Percentiles rank a stretch among this genome's conserved stretches.
phyloP scores from a whole-genome alignment of 148 eudicot genomes.

The Rhododendron williamsianum region DNA sequence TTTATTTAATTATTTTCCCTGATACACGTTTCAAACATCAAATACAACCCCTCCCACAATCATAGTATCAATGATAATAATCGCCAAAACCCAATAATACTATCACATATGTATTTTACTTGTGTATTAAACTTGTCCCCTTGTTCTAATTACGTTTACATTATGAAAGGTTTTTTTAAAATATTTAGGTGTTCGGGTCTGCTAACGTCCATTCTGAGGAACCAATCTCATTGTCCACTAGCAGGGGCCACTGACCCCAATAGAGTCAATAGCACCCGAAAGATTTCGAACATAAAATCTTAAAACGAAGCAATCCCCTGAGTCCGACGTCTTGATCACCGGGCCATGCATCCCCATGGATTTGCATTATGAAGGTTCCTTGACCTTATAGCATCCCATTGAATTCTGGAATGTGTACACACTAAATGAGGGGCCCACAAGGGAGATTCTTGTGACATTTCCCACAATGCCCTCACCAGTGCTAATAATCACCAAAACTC shows the following conservation, averaged over 20 bases:
- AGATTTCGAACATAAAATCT: too few species aligned
- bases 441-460: slow-evolving; percentile 19
- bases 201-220: too few species aligned
- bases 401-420: neutral
- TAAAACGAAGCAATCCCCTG: too few species aligned
- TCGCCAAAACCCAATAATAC: neutral
- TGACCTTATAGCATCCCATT: neutral
- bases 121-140: neutral
- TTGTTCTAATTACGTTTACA: neutral
- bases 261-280: too few species aligned
- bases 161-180: neutral
- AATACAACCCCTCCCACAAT: neutral
- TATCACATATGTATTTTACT: neutral
- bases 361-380: neutral
- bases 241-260: too few species aligned
- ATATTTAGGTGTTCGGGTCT: too few species aligned
- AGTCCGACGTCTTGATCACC: too few species aligned
- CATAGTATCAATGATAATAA: neutral
- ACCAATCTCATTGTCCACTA: too few species aligned
- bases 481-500: too few species aligned
- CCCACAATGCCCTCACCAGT: slow-evolving; percentile 11
- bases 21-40: neutral
- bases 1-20: neutral
- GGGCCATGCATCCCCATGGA: too few species aligned
- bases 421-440: neutral